Evolutionary conservation across 2,329 filamentous ascomycete genomes (phyloP).

Genomic region (Tolypocladium guangdongense): DNA sequence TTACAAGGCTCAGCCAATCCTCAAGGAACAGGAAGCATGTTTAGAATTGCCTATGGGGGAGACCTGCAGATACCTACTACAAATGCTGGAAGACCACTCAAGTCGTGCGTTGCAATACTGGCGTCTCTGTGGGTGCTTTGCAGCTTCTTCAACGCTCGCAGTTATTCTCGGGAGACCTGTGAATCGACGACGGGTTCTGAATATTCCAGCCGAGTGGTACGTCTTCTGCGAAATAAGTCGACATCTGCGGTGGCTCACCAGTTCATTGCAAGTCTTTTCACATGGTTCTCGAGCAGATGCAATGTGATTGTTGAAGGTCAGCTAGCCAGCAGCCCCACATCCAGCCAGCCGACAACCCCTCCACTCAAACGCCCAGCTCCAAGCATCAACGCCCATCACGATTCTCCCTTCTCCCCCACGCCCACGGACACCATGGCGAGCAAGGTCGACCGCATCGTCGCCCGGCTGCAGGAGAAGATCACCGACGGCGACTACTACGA

Average conservation of each 20-base stretch:
- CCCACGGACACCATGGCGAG: slow-evolving; percentile 20
- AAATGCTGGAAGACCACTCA: no score
- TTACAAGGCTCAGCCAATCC: rapidly evolving
- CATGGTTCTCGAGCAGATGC: not conserved
- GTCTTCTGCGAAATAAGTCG: not conserved
- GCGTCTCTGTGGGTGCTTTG: not conserved
- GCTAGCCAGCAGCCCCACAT: no score
- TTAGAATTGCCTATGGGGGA: not conserved
- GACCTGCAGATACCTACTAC: no score
- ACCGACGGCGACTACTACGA: slow-evolving; percentile 91
- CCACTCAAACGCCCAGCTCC: not conserved
- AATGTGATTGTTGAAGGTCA: not conserved
- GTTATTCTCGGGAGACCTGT: not conserved
- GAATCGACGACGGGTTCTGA: no score
- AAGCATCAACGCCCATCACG: not conserved
- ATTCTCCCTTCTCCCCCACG: not conserved
- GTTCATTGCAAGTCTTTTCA: no score
- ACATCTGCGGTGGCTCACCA: not conserved
- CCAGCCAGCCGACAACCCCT: not conserved
- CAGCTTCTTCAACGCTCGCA: not conserved
- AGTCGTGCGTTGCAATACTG: not conserved
- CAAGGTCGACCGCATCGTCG: slow-evolving; percentile 40
- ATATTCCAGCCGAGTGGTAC: not conserved
- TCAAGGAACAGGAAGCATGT: not conserved
- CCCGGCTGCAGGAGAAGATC: slow-evolving; percentile 73